Percentiles rank a stretch among this genome's conserved stretches.
These are phyloP conservation scores for Leptosphaerulina australis DNA, from an alignment of 2,329 filamentous ascomycete species.

Conservation along the genomic window DNA sequence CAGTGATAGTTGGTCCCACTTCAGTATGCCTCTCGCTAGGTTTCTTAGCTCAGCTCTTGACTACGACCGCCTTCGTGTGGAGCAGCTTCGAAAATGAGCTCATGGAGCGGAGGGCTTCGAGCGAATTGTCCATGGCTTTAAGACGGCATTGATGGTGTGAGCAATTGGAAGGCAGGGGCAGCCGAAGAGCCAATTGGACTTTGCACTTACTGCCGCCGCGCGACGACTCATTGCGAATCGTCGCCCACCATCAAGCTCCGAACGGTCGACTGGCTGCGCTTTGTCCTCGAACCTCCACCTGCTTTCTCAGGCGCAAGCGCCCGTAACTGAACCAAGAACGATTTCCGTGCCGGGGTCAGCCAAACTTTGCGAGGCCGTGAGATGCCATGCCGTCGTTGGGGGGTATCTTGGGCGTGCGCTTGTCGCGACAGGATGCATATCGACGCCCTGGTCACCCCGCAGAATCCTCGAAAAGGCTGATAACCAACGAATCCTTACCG, in stretches of 20 bases:
- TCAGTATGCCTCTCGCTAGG: slow-evolving; percentile 27
- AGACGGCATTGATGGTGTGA: slow-evolving; percentile 30
- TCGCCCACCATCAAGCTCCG: slow-evolving; percentile 35
- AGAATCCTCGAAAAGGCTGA: slow-evolving; percentile 32
- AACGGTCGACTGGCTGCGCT: slow-evolving; percentile 41
- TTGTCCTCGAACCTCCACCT: slow-evolving; percentile 40
- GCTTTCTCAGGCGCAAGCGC: slow-evolving; percentile 47
- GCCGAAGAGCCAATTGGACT: slow-evolving; percentile 35
- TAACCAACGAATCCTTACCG: slow-evolving; percentile 34
- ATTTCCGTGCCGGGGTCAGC: slow-evolving; percentile 34
- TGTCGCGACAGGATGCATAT: slow-evolving; percentile 43
- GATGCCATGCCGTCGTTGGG: slow-evolving; percentile 29
- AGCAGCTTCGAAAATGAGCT: slow-evolving; percentile 20
- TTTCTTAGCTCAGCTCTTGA: slow-evolving; percentile 35
- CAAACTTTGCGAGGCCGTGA: slow-evolving; percentile 34
- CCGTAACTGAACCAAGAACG: slow-evolving; percentile 38
- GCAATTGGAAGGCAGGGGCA: slow-evolving; percentile 31
- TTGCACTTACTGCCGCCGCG: slow-evolving; percentile 34
- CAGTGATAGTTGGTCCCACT: slow-evolving; percentile 16
- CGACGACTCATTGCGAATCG: slow-evolving; percentile 46
- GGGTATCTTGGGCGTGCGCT: slow-evolving; percentile 32
- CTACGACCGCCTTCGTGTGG: slow-evolving; percentile 25
- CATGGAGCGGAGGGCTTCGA: slow-evolving; percentile 23
- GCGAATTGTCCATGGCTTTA: slow-evolving; percentile 26
- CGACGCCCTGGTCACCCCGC: slow-evolving; percentile 34